These are phyloP conservation scores for Colletotrichum trifolii DNA, from an alignment of 2,329 filamentous ascomycete species.

Conservation along the genomic window DNA sequence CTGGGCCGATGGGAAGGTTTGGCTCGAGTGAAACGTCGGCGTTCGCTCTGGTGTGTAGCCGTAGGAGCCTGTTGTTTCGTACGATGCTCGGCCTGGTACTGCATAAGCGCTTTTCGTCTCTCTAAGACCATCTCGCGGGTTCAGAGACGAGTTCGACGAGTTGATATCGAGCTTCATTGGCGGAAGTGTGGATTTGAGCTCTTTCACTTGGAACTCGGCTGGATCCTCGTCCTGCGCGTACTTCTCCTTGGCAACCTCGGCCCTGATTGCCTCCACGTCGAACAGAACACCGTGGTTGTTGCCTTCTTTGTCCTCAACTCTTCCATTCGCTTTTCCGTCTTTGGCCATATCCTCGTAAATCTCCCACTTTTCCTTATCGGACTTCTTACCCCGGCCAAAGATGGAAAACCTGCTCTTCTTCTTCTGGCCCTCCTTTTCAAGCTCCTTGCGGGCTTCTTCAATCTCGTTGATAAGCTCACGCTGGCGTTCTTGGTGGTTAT, in stretches of 20 bases:
- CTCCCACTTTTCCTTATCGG: constrained; percentile 91
- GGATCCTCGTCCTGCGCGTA: constrained; percentile 60
- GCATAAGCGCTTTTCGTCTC: constrained; percentile 61
- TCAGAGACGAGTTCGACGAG: constrained; percentile 43
- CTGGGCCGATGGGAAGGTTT: constrained; percentile 26
- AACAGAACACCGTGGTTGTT: constrained; percentile 80
- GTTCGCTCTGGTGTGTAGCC: constrained; percentile 39
- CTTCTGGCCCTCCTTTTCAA: constrained; percentile 79
- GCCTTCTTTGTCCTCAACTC: constrained; percentile 60
- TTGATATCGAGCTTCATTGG: constrained; percentile 83
- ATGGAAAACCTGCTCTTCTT: constrained; percentile 72
- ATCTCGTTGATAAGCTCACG: constrained; percentile 96
- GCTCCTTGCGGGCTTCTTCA: constrained; percentile 88
- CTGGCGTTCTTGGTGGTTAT: constrained; percentile 88
- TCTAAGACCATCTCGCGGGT: constrained; percentile 49
- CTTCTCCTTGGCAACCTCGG: constrained; percentile 79
- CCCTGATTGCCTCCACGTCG: constrained; percentile 92
- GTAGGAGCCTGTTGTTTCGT: constrained; percentile 36
- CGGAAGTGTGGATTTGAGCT: constrained; percentile 88
- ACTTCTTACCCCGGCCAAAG: constrained; percentile 85
- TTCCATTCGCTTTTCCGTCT: constrained; percentile 51
- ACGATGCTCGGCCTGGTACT: constrained; percentile 42
- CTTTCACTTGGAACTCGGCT: constrained; percentile 71
- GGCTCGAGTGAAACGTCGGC: constrained; percentile 39
- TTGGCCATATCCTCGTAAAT: constrained; percentile 79